Conservation (phyloP, 768 basidiomycete genomes). For the Agaricus bisporus region DNA sequence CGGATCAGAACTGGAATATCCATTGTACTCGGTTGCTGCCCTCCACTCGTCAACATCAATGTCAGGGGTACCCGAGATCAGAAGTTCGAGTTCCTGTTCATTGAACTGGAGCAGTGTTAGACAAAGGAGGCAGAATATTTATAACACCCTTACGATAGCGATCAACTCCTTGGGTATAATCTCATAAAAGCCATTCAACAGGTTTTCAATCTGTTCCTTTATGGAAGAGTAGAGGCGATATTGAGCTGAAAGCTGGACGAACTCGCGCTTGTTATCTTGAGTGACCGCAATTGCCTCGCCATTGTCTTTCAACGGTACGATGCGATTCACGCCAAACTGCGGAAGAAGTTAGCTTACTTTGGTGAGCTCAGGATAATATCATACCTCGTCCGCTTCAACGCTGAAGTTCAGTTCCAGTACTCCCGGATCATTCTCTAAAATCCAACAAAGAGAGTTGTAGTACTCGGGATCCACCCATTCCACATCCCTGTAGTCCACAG, state of each 20-base stretch:
- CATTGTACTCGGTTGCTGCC: slow-evolving; percentile 86
- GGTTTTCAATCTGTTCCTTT: slow-evolving; percentile 89
- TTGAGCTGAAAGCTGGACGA: slow-evolving; percentile 91
- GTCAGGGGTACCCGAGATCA: slow-evolving; percentile 97
- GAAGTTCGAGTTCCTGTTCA: slow-evolving; percentile 88
- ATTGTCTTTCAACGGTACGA: slow-evolving; percentile 80
- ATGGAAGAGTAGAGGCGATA: slow-evolving; percentile 92
- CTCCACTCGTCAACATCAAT: slow-evolving; percentile 99
- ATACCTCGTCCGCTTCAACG: slow-evolving; percentile 90
- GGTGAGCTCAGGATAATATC: neutral
- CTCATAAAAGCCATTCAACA: slow-evolving; percentile 91
- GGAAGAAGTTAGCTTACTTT: slow-evolving; percentile 5
- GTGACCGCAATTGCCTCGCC: slow-evolving; percentile 86
- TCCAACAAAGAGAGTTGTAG: slow-evolving; percentile 97
- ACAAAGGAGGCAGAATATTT: neutral
- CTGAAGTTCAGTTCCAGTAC: slow-evolving; percentile 87
- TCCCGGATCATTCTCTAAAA: slow-evolving; percentile 92
- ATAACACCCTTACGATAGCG: slow-evolving; percentile 61
- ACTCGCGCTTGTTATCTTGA: slow-evolving; percentile 94
- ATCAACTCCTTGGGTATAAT: slow-evolving; percentile 96
- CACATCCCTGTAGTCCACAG: slow-evolving; percentile 91
- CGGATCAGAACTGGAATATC: slow-evolving; percentile 83
- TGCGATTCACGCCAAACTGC: slow-evolving; percentile 87
- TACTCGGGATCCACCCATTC: slow-evolving; percentile 99
- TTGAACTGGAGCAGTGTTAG: slow-evolving; percentile 58